phyloP scores from a whole-genome alignment of 2,329 filamentous ascomycete species.

The Grosmannia serpens region DNA sequence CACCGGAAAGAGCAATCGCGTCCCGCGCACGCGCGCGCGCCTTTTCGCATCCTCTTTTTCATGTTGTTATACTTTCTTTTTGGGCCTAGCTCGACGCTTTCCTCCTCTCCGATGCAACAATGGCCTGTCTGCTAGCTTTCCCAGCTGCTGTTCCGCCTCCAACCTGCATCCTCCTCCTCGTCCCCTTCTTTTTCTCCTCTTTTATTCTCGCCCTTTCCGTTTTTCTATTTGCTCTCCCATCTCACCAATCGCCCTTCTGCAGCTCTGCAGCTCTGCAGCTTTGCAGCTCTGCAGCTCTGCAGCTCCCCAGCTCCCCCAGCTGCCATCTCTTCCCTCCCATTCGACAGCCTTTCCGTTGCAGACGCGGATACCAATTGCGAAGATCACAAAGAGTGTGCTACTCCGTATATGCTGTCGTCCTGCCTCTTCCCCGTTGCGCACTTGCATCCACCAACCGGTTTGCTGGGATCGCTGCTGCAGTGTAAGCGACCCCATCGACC shows the following conservation, averaged over 20 bases:
- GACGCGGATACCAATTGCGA: neutral
- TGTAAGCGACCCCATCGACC: neutral
- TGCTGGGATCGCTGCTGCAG: neutral
- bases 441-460: conserved; percentile 1
- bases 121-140: neutral
- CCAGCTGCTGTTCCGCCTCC: neutral
- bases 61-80: neutral
- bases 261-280: no score
- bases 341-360: neutral
- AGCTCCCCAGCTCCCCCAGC: neutral
- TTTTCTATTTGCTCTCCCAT: neutral
- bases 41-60: neutral
- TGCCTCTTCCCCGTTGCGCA: neutral
- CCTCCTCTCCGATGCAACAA: neutral
- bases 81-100: neutral
- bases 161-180: neutral
- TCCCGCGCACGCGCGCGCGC: neutral
- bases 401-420: neutral
- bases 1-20: neutral
- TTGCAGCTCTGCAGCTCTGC: no score
- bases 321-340: neutral
- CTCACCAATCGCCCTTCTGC: neutral
- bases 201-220: neutral
- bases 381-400: neutral
- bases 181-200: neutral